Percentiles rank a stretch among this genome's conserved stretches.
Conservation (phyloP, 169 alveolate species). For the Plasmodium ovale region DNA sequence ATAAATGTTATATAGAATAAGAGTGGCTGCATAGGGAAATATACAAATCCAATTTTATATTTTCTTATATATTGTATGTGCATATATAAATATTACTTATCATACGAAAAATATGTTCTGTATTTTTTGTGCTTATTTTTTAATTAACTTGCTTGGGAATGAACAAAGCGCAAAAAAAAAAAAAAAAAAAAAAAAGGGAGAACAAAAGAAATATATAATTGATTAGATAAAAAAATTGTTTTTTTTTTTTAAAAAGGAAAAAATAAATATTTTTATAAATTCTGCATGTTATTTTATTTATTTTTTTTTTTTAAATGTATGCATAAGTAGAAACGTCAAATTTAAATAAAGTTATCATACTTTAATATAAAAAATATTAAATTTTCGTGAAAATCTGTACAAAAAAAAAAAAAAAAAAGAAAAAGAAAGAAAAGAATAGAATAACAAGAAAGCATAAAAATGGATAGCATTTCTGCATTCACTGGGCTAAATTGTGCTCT, state of each 20-base stretch:
- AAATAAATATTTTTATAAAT: constrained; percentile 26
- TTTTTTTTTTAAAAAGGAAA: constrained; percentile 8
- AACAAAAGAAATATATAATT: constrained; percentile 1
- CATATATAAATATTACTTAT: neutral
- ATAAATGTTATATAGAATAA: neutral
- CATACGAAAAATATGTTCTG: constrained; percentile 15
- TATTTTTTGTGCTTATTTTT: constrained; percentile 20
- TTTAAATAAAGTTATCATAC: constrained; percentile 13
- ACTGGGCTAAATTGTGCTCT: neutral
- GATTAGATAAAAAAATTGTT: neutral
- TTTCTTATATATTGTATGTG: constrained; percentile 7
- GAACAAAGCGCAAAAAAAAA: constrained; percentile 9
- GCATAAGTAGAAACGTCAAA: constrained; percentile 30
- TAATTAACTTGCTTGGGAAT: constrained; percentile 4
- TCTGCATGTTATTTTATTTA: constrained; percentile 15
- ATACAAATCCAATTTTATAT: neutral
- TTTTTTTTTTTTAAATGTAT: constrained; percentile 50
- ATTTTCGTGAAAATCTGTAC: constrained; percentile 8
- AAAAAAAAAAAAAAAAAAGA: neutral
- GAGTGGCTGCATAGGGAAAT: neutral
- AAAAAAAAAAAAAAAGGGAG: constrained; percentile 16
- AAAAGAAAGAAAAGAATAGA: neutral
- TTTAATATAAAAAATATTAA: constrained; percentile 16
- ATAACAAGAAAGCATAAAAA: neutral
- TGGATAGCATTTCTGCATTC: neutral